A percentile compares a stretch with the other conserved stretches of the same genome.
phyloP scores from a whole-genome alignment of 257 asterid genomes.

The Solanum microdontum region DNA sequence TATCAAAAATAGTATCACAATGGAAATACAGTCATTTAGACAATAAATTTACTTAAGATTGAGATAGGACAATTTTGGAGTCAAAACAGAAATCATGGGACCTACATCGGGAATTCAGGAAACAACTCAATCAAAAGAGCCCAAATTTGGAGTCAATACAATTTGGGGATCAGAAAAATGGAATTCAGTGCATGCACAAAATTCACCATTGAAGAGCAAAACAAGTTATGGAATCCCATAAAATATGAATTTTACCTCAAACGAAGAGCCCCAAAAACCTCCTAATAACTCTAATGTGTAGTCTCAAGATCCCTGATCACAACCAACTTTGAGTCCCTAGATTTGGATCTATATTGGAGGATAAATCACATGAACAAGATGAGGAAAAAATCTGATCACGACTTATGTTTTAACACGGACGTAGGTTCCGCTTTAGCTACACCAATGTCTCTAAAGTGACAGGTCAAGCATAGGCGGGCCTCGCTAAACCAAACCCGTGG shows the following conservation, averaged over 20 bases:
- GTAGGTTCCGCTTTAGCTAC: background rate
- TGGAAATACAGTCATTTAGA: background rate
- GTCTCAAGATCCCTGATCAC: no score
- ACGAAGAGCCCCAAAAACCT: background rate
- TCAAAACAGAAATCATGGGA: background rate
- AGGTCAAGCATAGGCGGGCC: no score
- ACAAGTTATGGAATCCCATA: background rate
- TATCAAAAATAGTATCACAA: background rate
- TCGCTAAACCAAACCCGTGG: background rate
- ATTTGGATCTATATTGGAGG: background rate
- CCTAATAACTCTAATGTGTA: background rate
- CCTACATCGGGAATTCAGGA: background rate
- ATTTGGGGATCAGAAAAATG: background rate
- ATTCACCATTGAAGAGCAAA: background rate
- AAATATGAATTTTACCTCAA: background rate
- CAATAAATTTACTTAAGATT: background rate
- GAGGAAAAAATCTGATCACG: background rate
- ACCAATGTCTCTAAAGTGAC: background rate
- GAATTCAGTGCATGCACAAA: background rate
- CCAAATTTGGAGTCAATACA: no score
- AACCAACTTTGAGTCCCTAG: background rate
- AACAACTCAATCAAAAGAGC: background rate
- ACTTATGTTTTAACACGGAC: background rate
- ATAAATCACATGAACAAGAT: background rate
- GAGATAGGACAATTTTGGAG: background rate